Conservation (phyloP, 352 stramenopile species). For the Phytophthora pseudosyringae region DNA sequence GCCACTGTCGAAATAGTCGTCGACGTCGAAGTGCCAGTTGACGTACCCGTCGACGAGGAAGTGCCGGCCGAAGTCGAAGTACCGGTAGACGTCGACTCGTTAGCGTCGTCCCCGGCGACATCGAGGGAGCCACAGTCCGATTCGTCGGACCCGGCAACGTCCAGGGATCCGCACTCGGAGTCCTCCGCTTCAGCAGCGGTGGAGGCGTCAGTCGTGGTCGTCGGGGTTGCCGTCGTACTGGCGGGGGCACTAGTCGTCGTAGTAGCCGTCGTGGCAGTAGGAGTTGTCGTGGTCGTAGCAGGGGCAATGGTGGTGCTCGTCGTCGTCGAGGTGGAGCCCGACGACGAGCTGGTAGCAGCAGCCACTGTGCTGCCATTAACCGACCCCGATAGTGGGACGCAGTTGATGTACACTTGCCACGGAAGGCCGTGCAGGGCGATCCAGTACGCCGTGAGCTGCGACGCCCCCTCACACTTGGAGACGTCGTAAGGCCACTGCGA, state of each 20-base stretch:
- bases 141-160: conserved; percentile 24
- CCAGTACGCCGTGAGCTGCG: conserved; percentile 41
- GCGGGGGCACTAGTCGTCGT: conserved; percentile 3
- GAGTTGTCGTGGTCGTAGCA: conserved; percentile 14
- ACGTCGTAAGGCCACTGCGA: conserved; percentile 31
- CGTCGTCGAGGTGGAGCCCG: conserved; percentile 5
- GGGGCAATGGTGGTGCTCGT: conserved; percentile 10
- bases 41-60: conserved; percentile 11
- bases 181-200: conserved; percentile 29
- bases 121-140: conserved; percentile 34
- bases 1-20: conserved; percentile 22
- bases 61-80: conserved; percentile 12
- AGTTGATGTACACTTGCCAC: conserved; percentile 49
- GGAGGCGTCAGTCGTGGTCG: conserved; percentile 5
- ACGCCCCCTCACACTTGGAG: conserved; percentile 24
- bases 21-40: conserved; percentile 9
- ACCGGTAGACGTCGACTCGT: conserved; percentile 19
- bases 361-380: conserved; percentile 14
- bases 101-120: conserved; percentile 24
- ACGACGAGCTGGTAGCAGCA: conserved; percentile 6
- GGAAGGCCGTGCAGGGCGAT: conserved; percentile 45
- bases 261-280: conserved; percentile 6
- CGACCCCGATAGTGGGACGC: conserved; percentile 24
- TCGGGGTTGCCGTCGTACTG: conserved; percentile 3
- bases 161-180: conserved; percentile 29